These are phyloP conservation scores for Panaeolus papilionaceus DNA, from an alignment of 768 basidiomycete species.

Conservation along the genomic window DNA sequence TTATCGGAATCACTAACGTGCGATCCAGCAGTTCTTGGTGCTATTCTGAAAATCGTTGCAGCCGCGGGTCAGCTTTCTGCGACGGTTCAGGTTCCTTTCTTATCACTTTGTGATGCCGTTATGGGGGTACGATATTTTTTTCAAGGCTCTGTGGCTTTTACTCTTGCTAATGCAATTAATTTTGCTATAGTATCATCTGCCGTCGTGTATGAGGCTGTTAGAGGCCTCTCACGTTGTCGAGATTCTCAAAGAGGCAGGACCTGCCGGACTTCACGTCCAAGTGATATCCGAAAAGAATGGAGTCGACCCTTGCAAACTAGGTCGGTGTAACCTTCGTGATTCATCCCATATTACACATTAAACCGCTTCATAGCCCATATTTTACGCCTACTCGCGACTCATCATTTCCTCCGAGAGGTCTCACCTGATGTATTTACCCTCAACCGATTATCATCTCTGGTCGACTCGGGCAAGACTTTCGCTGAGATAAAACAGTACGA, in stretches of 20 bases:
- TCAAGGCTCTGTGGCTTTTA: not conserved
- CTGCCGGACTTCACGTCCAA: constrained; percentile 54
- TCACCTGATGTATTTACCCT: constrained; percentile 75
- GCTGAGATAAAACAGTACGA: constrained; percentile 48
- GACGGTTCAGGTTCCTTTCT: constrained; percentile 71
- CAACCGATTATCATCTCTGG: constrained; percentile 70
- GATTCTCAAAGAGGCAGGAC: constrained; percentile 70
- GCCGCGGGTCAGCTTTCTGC: constrained; percentile 72
- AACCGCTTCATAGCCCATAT: constrained; percentile 59
- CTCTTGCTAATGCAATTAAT: constrained; percentile 12
- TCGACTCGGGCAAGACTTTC: constrained; percentile 71
- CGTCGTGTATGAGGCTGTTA: constrained; percentile 74
- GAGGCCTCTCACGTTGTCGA: constrained; percentile 77
- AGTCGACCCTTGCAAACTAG: constrained; percentile 56
- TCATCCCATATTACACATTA: not conserved
- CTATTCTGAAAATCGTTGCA: constrained; percentile 69
- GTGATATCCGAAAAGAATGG: constrained; percentile 51
- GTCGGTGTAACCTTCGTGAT: constrained; percentile 35
- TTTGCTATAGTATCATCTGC: constrained; percentile 68
- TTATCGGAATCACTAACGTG: constrained; percentile 60
- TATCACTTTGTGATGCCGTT: constrained; percentile 73
- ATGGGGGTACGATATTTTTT: constrained; percentile 59
- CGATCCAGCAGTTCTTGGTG: constrained; percentile 63
- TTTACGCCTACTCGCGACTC: constrained; percentile 78
- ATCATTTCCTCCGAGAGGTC: constrained; percentile 75